Evolutionary conservation across 306 rosid species (phyloP), one percentile per base, ranked within the genome.

Genomic region (Argentina anserina): DNA sequence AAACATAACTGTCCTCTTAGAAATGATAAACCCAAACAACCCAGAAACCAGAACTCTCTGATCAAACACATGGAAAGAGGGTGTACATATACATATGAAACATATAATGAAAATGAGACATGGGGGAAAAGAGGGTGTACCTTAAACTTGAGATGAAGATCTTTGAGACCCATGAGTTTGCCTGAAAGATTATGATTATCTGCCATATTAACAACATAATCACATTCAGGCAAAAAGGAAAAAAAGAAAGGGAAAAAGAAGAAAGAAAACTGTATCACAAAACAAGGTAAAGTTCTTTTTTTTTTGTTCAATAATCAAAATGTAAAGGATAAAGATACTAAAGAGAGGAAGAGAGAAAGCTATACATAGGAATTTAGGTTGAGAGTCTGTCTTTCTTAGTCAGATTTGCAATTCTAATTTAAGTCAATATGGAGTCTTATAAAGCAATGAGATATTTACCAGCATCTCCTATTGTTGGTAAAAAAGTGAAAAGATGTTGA

Each of bases 71-170:
- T 53, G 60, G 23, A 21, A 5, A 7, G 12, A 53, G 13, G 31
- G 6, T 53, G 15, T 9, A 47, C 53, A 53, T 53, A 21, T 3
- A 23, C 29, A 53, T 20, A 53, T 29, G 34, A 41, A 20, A 63
- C 50, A 7, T 25, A 21, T 9, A 9, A 61, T 28, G n/a, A 13
- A 25, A 28, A 71, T 52, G 63, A 69, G 29, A 20, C 21, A 37
- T 34, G 64, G 68, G 68, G 62, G 14, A 62, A 46, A 62, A 20
- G n/a, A 28, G 0, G 26, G 46, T 33, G 21, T 80, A 83, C 89
- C 81, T 66, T 86, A 75, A 69, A 59, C 72, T 75, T 86, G 78
- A 76, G 75, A 50, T 64, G 83, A 83, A 86, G 72, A 80, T 86
- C 85, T 58, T 64, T 75, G 69, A 83, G 73, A 25, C 70, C 78